Base-by-base conservation (phyloP, 768 basidiomycete species). In the Tylopilus cervinicoccineus region DNA sequence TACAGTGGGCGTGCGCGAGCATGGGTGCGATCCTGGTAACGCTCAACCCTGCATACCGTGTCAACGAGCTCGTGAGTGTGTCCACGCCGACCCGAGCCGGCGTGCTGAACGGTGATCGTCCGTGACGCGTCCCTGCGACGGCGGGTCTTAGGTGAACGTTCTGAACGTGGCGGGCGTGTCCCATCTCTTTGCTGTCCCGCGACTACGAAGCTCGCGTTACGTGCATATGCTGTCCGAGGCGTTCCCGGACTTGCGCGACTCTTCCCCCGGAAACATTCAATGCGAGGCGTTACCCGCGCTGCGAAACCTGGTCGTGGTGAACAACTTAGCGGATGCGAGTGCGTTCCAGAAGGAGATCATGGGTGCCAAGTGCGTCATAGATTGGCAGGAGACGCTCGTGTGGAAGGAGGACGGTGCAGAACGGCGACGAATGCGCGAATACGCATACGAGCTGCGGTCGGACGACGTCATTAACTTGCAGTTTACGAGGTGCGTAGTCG, bases 1-100 rank as follows among this genome's bases (percentile, higher is more conserved):
- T 91, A 20, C 89, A 93, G 57, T 91, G 88, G 89, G 89, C 89
- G 4, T 87, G 85, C 50, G 86, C 88, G n/a, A 80, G 79, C 42
- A 76, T 90, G 49, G 89, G 89, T n/a, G 88, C 86, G 12, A 81
- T 91, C 45, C 67, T 91, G 29, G 88, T 87, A 19, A 90, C 89
- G 8, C 73, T 92, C 38, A 93, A 93, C 55, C 90, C 89, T 3
- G 86, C 88, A 0, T 91, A 88, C 61, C 79, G 83, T 23, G 55
- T 81, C 6, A 72, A 76, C 28, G 89, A 93, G 60, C 72, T 92
- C 43, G 87, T 88, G 50, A 43, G 77, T 70, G 38, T 16, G 14
- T 34, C 32, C 12, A n/a, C n/a, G n/a, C n/a, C 27, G 10, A 28
- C 5, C 27, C 17, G 20, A 6, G 19, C 6, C 4, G 27, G 12